These are phyloP conservation scores for Moesziomyces antarcticus DNA, from an alignment of 1,284 basidiomycete species.

Conservation along the genomic window DNA sequence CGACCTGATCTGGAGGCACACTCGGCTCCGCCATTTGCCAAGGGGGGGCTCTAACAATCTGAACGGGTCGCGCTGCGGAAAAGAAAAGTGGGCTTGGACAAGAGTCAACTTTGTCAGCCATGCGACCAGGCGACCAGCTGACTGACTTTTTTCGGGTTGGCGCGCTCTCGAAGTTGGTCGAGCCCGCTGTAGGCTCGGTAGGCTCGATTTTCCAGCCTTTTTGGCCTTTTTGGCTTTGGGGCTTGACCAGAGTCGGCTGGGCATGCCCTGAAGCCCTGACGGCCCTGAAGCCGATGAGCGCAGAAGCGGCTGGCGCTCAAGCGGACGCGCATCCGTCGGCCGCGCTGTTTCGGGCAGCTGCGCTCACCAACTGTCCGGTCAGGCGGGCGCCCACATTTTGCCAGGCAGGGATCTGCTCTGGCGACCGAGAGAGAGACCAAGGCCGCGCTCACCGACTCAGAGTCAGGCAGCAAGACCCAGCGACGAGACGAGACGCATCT, in stretches of 20 bases:
- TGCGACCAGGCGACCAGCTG: no score
- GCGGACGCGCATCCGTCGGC: no score
- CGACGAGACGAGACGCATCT: not conserved
- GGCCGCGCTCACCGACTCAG: no score
- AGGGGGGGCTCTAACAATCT: not conserved
- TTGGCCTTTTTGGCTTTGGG: no score
- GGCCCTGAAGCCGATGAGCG: not conserved
- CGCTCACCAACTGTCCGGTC: no score
- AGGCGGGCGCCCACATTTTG: not conserved
- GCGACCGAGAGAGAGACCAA: not conserved
- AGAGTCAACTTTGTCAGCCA: not conserved
- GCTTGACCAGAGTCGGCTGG: not conserved
- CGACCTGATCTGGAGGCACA: not conserved
- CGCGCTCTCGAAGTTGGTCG: not conserved
- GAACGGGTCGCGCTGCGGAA: not conserved
- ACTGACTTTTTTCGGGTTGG: not conserved
- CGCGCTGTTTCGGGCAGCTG: not conserved
- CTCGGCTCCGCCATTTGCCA: not conserved
- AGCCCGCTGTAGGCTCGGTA: not conserved
- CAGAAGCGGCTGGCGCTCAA: not conserved
- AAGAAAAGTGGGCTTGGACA: no score
- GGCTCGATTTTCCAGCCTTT: not conserved
- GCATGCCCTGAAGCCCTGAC: not conserved
- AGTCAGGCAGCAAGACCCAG: no score
- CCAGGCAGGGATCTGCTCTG: not conserved